These are phyloP conservation scores for Scedosporium dehoogii DNA, from an alignment of 2,329 filamentous ascomycete genomes.

Conservation along the genomic window DNA sequence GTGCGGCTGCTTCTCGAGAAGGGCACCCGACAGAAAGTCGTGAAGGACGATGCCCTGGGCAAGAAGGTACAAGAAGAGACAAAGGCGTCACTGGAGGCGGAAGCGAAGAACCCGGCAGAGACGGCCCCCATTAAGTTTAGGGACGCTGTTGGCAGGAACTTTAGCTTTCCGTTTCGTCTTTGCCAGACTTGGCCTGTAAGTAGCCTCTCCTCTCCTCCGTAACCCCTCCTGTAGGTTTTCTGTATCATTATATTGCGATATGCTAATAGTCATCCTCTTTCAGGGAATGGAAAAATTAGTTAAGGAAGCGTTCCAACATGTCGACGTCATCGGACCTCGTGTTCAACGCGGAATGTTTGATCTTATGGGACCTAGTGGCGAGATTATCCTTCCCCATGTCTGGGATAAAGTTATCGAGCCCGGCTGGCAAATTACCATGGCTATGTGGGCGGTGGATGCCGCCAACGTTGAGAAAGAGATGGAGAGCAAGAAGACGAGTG, in stretches of 20 bases:
- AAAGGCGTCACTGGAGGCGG: conserved; percentile 36
- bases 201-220: conserved; percentile 12
- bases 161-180: conserved; percentile 79
- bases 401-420: conserved; percentile 78
- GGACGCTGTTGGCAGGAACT: conserved; percentile 86
- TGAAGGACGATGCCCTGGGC: conserved; percentile 39
- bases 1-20: no score
- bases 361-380: conserved; percentile 65
- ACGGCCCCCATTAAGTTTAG: conserved; percentile 80
- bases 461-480: conserved; percentile 6
- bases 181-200: conserved; percentile 76
- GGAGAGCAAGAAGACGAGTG: conserved; percentile 13
- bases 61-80: conserved; percentile 47
- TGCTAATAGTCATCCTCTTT: neutral
- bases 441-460: conserved; percentile 39
- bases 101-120: conserved; percentile 41
- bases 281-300: conserved; percentile 82
- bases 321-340: conserved; percentile 65
- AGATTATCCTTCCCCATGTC: conserved; percentile 68
- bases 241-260: neutral
- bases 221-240: neutral
- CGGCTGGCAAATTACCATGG: conserved; percentile 46
- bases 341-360: conserved; percentile 75
- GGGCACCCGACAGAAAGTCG: conserved; percentile 33
- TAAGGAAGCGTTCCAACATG: conserved; percentile 71